phyloP scores from a whole-genome alignment of 306 rosid species.

The Acacia confusa region DNA sequence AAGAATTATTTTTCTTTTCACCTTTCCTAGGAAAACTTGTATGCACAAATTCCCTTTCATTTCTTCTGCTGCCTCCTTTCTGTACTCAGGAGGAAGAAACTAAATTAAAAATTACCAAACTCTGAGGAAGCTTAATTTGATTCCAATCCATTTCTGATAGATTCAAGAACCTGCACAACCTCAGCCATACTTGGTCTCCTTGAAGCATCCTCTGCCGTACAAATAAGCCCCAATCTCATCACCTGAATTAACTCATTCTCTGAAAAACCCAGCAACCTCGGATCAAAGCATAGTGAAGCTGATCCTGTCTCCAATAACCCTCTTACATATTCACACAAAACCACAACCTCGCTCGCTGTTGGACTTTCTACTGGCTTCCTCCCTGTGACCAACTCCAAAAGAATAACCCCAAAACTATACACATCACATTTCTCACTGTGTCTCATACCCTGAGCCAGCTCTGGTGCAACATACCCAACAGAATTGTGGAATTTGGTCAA shows the following conservation, averaged over 20 bases:
- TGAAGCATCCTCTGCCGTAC: conserved; percentile 83
- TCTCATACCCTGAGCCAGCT: conserved; percentile 86
- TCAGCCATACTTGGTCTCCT: conserved; percentile 99
- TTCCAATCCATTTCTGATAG: conserved; percentile 84
- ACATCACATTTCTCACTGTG: conserved; percentile 94
- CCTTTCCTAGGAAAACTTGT: conserved; percentile 34
- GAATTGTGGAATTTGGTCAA: conserved; percentile 78
- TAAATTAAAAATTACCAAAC: not conserved
- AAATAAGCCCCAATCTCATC: conserved; percentile 85
- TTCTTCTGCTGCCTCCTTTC: conserved; percentile 9
- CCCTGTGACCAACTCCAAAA: conserved; percentile 91
- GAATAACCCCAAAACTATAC: conserved; percentile 91
- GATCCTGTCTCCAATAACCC: conserved; percentile 70
- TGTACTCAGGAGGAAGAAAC: conserved; percentile 29
- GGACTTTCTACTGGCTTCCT: conserved; percentile 98
- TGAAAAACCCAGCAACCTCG: conserved; percentile 65
- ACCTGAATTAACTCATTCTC: conserved; percentile 93
- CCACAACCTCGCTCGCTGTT: conserved; percentile 70
- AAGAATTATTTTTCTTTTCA: conserved; percentile 40
- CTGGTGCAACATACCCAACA: conserved; percentile 96
- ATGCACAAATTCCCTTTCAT: conserved; percentile 31
- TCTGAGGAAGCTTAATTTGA: conserved; percentile 32
- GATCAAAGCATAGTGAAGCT: conserved; percentile 85
- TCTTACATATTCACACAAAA: conserved; percentile 90
- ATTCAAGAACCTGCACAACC: conserved; percentile 96